Evolutionary conservation across 257 asterid species (phyloP).

Genomic region (Petunia axillaris): DNA sequence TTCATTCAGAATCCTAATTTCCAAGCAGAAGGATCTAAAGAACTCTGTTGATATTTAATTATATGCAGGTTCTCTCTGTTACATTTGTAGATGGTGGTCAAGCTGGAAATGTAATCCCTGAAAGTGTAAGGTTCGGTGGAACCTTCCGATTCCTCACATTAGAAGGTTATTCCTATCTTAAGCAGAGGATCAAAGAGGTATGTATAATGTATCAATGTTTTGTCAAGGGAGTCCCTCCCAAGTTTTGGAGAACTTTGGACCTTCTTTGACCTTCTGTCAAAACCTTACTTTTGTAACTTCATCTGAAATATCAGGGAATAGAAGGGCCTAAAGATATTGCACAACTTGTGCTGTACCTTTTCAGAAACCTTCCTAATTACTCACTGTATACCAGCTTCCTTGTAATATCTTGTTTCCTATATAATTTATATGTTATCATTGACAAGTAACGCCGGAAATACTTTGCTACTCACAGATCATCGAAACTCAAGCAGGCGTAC

Average conservation of each 20-base stretch:
- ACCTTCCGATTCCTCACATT: conserved; percentile 65
- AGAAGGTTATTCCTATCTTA: conserved; percentile 42
- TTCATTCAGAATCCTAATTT: background rate
- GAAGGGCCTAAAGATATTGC: too few species aligned
- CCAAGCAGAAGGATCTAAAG: background rate
- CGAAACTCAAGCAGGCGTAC: conserved; percentile 71
- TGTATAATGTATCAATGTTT: too few species aligned
- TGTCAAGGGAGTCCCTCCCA: too few species aligned
- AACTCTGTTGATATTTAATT: background rate
- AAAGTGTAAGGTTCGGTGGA: conserved; percentile 74
- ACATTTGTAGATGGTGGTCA: conserved; percentile 54
- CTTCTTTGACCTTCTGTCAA: too few species aligned
- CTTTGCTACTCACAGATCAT: conserved; percentile 49
- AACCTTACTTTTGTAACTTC: too few species aligned
- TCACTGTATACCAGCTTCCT: too few species aligned
- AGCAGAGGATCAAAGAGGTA: conserved; percentile 52
- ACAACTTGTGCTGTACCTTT: too few species aligned
- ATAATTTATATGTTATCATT: background rate
- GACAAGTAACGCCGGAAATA: background rate
- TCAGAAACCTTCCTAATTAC: too few species aligned
- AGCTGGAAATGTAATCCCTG: conserved; percentile 48
- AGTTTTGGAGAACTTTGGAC: too few species aligned
- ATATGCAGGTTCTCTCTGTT: conserved; percentile 58
- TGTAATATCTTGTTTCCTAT: background rate
- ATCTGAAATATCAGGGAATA: too few species aligned